Conservation (phyloP, 352 stramenopile genomes). For the Plasmopara muralis region DNA sequence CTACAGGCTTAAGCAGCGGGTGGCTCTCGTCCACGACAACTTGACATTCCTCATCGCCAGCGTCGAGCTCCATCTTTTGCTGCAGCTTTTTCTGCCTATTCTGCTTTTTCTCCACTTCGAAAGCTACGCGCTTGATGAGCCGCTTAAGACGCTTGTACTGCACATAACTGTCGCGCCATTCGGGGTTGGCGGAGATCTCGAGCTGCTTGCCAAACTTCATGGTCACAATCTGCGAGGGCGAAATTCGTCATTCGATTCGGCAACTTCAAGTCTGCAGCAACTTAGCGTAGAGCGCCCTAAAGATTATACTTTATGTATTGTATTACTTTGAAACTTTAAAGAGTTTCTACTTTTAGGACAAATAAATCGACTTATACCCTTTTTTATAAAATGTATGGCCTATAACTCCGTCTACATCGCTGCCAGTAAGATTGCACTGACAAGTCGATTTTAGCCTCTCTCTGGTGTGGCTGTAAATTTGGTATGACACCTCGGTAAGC, state of each 20-base stretch:
- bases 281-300: too few relatives aligned
- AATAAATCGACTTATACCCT: too few relatives aligned
- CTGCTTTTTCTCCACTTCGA: slow-evolving; percentile 81
- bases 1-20: slow-evolving; percentile 41
- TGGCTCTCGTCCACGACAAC: slow-evolving; percentile 56
- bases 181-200: slow-evolving; percentile 83
- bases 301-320: too few relatives aligned
- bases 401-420: too few relatives aligned
- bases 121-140: slow-evolving; percentile 86
- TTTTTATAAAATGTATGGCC: too few relatives aligned
- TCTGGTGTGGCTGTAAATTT: too few relatives aligned
- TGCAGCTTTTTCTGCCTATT: slow-evolving; percentile 66
- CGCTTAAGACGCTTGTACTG: slow-evolving; percentile 90
- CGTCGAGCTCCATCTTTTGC: slow-evolving; percentile 32
- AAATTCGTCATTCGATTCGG: slow-evolving; percentile 4
- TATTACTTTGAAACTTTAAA: too few relatives aligned
- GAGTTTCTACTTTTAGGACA: too few relatives aligned
- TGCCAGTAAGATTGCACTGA: too few relatives aligned
- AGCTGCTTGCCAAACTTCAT: slow-evolving; percentile 94
- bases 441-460: too few relatives aligned
- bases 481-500: too few relatives aligned
- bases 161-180: slow-evolving; percentile 87
- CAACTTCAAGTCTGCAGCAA: neutral
- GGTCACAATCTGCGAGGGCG: neutral
- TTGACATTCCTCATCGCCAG: slow-evolving; percentile 22